Evolutionary conservation across 208 protist species (phyloP).

Genomic region (Naegleria lovaniensis): DNA sequence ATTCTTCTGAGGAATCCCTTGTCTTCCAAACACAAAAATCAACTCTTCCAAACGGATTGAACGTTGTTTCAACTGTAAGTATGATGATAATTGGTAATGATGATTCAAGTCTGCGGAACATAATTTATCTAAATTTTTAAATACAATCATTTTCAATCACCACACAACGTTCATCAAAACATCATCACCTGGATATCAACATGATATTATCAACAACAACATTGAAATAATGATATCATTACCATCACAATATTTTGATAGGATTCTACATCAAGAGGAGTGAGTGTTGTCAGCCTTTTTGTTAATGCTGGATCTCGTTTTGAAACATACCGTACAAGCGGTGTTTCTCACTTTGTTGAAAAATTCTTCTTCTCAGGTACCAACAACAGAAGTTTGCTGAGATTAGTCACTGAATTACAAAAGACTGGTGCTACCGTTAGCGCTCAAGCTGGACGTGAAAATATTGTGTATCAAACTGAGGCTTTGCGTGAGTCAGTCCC

Average conservation of each 20-base stretch:
- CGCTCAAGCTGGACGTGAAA: conserved; percentile 4
- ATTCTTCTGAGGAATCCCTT: not conserved
- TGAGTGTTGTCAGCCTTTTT: not conserved
- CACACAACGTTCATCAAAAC: not conserved
- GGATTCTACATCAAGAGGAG: not conserved
- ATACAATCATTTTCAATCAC: not conserved
- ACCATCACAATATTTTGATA: not conserved
- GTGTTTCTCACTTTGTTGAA: conserved; percentile 17
- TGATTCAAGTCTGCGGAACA: not conserved
- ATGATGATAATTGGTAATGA: not conserved
- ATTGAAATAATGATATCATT: not conserved
- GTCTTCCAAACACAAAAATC: not conserved
- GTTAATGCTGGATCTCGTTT: conserved; percentile 20
- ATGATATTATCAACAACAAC: not conserved
- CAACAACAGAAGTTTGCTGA: not conserved
- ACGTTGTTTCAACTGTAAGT: conserved; percentile 3
- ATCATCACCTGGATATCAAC: not conserved
- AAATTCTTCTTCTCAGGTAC: conserved; percentile 10
- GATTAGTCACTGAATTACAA: not conserved
- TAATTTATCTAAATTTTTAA: not conserved
- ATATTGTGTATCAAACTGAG: conserved; percentile 23
- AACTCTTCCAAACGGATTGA: not conserved
- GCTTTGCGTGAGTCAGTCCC: not conserved
- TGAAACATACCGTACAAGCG: not conserved
- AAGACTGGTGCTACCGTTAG: conserved; percentile 4